Conservation (phyloP, 2,329 filamentous ascomycete genomes). For the Myriosclerotinia curreyana region DNA sequence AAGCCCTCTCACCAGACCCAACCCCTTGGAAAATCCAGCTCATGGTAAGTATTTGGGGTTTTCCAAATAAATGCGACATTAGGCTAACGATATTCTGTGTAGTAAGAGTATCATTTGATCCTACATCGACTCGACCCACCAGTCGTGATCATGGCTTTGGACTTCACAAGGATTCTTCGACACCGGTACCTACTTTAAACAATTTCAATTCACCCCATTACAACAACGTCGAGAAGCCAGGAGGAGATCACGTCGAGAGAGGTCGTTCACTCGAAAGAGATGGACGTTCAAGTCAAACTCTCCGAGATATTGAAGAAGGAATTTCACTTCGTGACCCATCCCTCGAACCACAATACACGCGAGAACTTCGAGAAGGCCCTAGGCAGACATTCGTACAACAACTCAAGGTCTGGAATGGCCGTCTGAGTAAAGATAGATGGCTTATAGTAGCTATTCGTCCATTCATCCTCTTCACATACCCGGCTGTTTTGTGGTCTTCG, state of each 20-base stretch:
- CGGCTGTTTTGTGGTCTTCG: slow-evolving; percentile 83
- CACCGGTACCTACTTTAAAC: slow-evolving; percentile 39
- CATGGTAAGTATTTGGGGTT: neutral
- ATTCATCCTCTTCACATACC: slow-evolving; percentile 83
- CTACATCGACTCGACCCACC: neutral
- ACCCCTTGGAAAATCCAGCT: neutral
- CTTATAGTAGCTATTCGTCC: slow-evolving; percentile 72
- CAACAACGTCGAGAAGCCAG: slow-evolving; percentile 28
- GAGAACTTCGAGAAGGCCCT: slow-evolving; percentile 63
- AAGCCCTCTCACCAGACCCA: slow-evolving; percentile 3
- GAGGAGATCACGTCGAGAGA: slow-evolving; percentile 25
- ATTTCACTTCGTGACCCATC: neutral
- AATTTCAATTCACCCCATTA: slow-evolving; percentile 43
- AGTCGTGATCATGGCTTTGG: slow-evolving; percentile 5
- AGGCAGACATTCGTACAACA: slow-evolving; percentile 70
- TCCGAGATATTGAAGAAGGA: neutral
- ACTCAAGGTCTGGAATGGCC: slow-evolving; percentile 73
- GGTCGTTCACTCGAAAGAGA: slow-evolving; percentile 8
- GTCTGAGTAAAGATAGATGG: slow-evolving; percentile 77
- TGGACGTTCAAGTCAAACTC: neutral
- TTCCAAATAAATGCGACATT: neutral
- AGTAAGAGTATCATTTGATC: slow-evolving; percentile 18
- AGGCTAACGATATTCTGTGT: neutral
- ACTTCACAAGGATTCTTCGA: slow-evolving; percentile 17
- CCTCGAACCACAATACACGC: slow-evolving; percentile 56